Base-by-base conservation (phyloP, 441 rosid species). In the Pelargonium fulgidum region DNA sequence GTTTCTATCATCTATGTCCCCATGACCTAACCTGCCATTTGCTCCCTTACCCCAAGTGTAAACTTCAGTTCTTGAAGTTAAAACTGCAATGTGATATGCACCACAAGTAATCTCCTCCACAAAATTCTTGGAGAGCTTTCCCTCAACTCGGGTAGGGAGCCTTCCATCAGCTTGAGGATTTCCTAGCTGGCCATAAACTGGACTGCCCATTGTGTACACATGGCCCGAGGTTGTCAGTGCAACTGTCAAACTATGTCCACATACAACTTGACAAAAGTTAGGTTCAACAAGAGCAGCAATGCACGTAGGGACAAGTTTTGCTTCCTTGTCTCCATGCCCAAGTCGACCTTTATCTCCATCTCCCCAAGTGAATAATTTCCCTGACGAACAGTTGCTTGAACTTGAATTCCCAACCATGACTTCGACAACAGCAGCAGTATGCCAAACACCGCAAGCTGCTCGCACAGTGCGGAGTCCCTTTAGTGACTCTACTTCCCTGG, bases 391-490 rank as follows among this genome's bases (percentile, higher is more conserved):
- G 77, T 88, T 90, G 81, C 95, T 91, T 47, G 96, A 85, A 84
- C 87, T 87, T 56, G 97, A 86, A 82, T 84, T 87, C 9, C 92
- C 97, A 70, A 83, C 96, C 97, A 90, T 91, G 78, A 91, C 96
- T 86, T 94, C 99, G 66, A 94, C 89, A 75, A 94, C 86, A 36
- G 97, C 97, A 78, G 96, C 96, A 75, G 96, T 94, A 76, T 94
- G 99, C 99, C 99, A 94, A 76, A 94, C 96, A 73, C 96, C 97
- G 82, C 99, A 94, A 66, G 97, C 86, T 73, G 94, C 97, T 62
- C 91, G 82, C 58, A 91, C 91, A 62, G 94, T 90, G 78, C 97
- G 92, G 64, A 91, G 93, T 42, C 97, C 97, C 81, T 87, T 94
- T n/a, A 94, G 85, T 22, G 92, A 91, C 75, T 91, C 92, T 77